Percentiles rank a stretch among this genome's conserved stretches.
Conservation (phyloP, 768 basidiomycete species). For the Russula sp. region DNA sequence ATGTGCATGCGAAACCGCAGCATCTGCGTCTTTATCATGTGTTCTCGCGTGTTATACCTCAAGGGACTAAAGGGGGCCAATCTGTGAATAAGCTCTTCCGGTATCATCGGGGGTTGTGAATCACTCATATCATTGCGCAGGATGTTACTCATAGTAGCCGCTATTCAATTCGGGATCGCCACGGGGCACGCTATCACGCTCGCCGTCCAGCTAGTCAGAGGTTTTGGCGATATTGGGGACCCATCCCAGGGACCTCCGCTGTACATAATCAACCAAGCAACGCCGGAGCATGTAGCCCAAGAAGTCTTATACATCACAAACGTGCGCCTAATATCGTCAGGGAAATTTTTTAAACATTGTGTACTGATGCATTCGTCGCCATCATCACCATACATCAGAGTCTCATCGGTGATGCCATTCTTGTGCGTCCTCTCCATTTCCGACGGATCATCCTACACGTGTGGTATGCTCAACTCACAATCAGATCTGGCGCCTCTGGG, state of each 20-base stretch:
- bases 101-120: neutral
- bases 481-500: slow-evolving; percentile 18
- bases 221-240: neutral
- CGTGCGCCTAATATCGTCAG: neutral
- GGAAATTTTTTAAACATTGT: neutral
- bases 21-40: slow-evolving; percentile 10
- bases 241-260: neutral
- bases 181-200: slow-evolving; percentile 12
- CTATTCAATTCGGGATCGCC: slow-evolving; percentile 4
- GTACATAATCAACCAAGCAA: neutral
- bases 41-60: neutral
- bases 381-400: neutral
- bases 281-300: slow-evolving; percentile 6
- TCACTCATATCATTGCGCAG: neutral
- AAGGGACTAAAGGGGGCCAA: slow-evolving; percentile 4
- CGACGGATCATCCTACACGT: neutral
- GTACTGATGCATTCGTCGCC: neutral
- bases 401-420: slow-evolving; percentile 15
- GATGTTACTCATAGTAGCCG: slow-evolving; percentile 3
- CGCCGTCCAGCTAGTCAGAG: slow-evolving; percentile 7
- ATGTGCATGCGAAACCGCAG: neutral
- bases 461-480: neutral
- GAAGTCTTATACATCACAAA: slow-evolving; percentile 11
- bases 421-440: neutral
- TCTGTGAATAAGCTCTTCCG: neutral